Conservation (phyloP, 2,329 filamentous ascomycete genomes). For the Ophiocordyceps sinensis region DNA sequence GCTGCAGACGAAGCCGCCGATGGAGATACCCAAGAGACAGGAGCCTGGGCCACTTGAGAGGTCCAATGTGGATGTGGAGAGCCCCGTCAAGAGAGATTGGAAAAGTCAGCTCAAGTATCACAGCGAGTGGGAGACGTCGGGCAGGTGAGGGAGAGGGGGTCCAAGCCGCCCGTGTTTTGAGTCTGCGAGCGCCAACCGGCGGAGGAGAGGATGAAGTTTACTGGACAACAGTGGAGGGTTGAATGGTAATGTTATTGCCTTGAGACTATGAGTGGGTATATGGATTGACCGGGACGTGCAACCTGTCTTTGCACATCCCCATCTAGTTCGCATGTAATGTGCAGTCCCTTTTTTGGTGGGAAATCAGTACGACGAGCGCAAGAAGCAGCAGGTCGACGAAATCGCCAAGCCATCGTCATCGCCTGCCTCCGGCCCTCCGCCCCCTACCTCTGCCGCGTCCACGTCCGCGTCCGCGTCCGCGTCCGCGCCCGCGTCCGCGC, state of each 20-base stretch:
- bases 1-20: conserved; percentile 23
- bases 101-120: conserved; percentile 18
- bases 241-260: too few species aligned
- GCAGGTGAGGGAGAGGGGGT: not conserved
- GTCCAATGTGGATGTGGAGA: conserved; percentile 18
- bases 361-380: too few species aligned
- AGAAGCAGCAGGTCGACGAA: too few species aligned
- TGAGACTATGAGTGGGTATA: not conserved
- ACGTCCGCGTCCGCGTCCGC: conserved; percentile 20
- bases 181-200: not conserved
- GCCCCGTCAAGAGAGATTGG: conserved; percentile 24
- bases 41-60: conserved; percentile 13
- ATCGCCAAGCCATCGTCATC: too few species aligned
- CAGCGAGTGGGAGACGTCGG: conserved; percentile 28
- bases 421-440: conserved; percentile 13
- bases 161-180: not conserved
- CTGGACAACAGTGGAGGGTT: too few species aligned
- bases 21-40: conserved; percentile 15
- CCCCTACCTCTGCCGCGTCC: conserved; percentile 17
- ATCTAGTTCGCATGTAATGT: not conserved
- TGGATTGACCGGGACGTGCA: not conserved
- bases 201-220: not conserved
- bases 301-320: not conserved
- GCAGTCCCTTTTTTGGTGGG: too few species aligned
- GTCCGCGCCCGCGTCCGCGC: conserved; percentile 19